Evolutionary conservation across 1,139 yeast genomes (phyloP).

Genomic region (Candida anutae): DNA sequence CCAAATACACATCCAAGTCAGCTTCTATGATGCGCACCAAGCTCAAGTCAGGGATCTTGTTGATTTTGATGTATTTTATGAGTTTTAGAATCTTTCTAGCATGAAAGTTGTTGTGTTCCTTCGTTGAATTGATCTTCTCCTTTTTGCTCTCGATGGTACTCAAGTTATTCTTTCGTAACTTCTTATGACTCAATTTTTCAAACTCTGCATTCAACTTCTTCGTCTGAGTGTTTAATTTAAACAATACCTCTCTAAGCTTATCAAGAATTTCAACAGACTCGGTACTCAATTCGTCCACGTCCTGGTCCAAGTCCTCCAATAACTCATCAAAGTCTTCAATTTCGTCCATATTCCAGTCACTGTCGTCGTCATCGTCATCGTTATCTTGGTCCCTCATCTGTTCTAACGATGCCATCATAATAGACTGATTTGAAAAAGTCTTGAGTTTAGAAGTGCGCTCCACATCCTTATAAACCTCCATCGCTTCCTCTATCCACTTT

Average conservation of each 20-base stretch:
- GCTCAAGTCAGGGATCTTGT: conserved; percentile 25
- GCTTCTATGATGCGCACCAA: conserved; percentile 31
- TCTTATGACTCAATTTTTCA: conserved; percentile 35
- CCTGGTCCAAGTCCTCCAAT: conserved; percentile 14
- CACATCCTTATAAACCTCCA: conserved; percentile 43
- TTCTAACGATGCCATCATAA: conserved; percentile 38
- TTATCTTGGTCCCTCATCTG: conserved; percentile 15
- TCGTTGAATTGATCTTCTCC: conserved; percentile 33
- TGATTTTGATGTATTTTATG: conserved; percentile 23
- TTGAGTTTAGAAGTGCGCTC: conserved; percentile 40
- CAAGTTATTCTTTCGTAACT: conserved; percentile 32
- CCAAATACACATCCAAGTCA: conserved; percentile 33
- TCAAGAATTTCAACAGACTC: conserved; percentile 26
- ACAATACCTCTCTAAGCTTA: conserved; percentile 7
- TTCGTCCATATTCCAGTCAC: conserved; percentile 4
- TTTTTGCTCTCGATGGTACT: conserved; percentile 34
- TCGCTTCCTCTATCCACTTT: conserved; percentile 38
- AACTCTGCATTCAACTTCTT: conserved; percentile 24
- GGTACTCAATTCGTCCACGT: conserved; percentile 17
- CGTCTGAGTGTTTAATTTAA: conserved; percentile 21
- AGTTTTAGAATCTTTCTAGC: conserved; percentile 28
- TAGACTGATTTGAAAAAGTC: conserved; percentile 40
- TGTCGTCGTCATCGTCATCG: conserved; percentile 10
- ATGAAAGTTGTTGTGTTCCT: conserved; percentile 31
- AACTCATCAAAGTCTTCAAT: conserved; percentile 9